A percentile compares a stretch with the other conserved stretches of the same genome.
These are phyloP conservation scores for Hypoxylon crocopeplum DNA, from an alignment of 495 filamentous ascomycete species.

Conservation along the genomic window DNA sequence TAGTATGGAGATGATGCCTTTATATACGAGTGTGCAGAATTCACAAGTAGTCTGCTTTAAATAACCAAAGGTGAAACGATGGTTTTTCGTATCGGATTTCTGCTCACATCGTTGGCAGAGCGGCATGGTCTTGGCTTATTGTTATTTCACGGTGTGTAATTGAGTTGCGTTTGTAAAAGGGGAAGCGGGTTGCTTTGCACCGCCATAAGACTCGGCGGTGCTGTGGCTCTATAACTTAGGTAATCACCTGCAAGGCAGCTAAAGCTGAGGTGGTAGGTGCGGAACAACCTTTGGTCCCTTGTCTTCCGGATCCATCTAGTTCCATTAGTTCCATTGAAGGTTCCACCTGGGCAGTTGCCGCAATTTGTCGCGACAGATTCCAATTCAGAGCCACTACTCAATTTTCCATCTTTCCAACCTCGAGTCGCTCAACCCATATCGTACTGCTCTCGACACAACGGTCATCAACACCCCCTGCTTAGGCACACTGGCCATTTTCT, in stretches of 20 bases:
- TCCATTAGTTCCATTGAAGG: too few species aligned
- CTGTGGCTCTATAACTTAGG: neutral
- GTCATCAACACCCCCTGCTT: too few species aligned
- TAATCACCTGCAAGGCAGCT: neutral
- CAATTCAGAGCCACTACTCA: neutral
- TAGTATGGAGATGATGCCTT: constrained; percentile 1
- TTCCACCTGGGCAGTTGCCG: neutral
- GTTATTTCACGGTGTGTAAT: too few species aligned
- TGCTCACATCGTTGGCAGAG: constrained; percentile 10
- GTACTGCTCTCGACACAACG: too few species aligned
- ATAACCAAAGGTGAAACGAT: neutral
- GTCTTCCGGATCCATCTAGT: neutral
- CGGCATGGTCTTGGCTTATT: neutral
- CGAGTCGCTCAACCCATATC: too few species aligned
- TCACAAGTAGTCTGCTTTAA: constrained; percentile 4
- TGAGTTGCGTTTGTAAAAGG: too few species aligned
- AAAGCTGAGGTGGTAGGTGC: neutral
- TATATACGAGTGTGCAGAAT: neutral
- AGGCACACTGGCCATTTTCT: neutral
- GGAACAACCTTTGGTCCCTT: constrained; percentile 4
- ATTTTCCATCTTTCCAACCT: too few species aligned
- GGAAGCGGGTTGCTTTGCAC: too few species aligned
- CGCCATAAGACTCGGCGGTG: too few species aligned
- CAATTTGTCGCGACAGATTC: constrained; percentile 16
- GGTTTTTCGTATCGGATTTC: neutral